Conservation (phyloP, 2,329 filamentous ascomycete genomes). For the Claviceps sp. region DNA sequence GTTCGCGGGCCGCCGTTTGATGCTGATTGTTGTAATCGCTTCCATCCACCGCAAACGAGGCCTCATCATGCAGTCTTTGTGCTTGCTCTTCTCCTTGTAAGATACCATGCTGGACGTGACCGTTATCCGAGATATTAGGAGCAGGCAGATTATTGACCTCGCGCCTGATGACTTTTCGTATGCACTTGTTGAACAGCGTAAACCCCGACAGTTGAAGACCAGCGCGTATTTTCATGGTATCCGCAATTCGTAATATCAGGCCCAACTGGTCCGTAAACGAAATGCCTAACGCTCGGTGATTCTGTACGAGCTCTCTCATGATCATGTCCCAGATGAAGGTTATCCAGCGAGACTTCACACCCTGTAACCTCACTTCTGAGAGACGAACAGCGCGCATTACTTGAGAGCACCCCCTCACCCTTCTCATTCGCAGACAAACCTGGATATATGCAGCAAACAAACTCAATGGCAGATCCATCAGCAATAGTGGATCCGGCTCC, state of each 20-base stretch:
- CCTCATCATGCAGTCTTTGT: no score
- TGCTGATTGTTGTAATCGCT: not conserved
- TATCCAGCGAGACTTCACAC: constrained; percentile 14
- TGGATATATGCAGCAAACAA: constrained; percentile 38
- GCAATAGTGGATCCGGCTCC: constrained; percentile 11
- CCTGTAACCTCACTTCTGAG: constrained; percentile 13
- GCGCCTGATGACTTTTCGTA: constrained; percentile 11
- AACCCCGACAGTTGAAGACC: constrained; percentile 11
- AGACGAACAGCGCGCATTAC: constrained; percentile 20
- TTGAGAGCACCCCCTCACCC: constrained; percentile 11
- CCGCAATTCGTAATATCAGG: constrained; percentile 14
- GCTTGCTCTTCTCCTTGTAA: not conserved
- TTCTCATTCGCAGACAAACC: constrained; percentile 13
- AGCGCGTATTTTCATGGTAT: constrained; percentile 15
- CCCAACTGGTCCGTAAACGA: constrained; percentile 17
- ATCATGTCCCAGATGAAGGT: constrained; percentile 20
- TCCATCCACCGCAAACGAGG: no score
- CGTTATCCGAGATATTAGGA: not conserved
- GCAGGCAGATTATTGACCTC: constrained; percentile 12
- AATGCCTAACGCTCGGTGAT: constrained; percentile 15
- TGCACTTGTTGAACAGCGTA: constrained; percentile 11
- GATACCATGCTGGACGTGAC: not conserved
- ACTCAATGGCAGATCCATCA: constrained; percentile 15
- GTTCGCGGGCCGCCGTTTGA: no score
- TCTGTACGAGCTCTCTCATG: constrained; percentile 20